Evolutionary conservation across 2,329 filamentous ascomycete genomes (phyloP).

Genomic region (Talaromyces amestolkiae): DNA sequence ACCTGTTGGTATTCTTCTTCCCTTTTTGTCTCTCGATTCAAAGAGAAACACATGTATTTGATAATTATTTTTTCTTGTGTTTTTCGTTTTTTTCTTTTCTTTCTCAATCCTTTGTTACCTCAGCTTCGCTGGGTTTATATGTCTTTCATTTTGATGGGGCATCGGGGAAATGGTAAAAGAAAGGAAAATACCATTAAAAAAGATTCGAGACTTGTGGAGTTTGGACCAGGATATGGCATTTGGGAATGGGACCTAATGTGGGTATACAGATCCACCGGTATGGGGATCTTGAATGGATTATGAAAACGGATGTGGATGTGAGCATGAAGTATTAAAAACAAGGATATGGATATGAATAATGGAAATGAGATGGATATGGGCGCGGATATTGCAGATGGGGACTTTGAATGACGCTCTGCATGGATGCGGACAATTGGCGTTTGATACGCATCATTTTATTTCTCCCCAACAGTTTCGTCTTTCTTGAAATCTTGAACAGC

Average conservation of each 20-base stretch:
- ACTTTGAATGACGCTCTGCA: not conserved
- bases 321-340: not conserved
- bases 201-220: slow-evolving; percentile 1
- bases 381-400: not conserved
- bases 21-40: not conserved
- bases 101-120: not conserved
- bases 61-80: not conserved
- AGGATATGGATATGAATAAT: not conserved
- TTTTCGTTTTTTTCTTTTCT: not conserved
- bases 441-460: slow-evolving; percentile 15
- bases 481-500: not conserved
- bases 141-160: not conserved
- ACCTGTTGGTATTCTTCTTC: not conserved
- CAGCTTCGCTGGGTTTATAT: not conserved
- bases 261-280: slow-evolving; percentile 1
- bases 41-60: not conserved
- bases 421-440: not conserved
- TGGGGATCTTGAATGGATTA: not conserved
- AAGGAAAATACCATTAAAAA: not conserved
- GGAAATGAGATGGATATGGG: not conserved
- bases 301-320: not conserved
- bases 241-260: not conserved
- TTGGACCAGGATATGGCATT: not conserved
- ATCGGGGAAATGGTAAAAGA: not conserved
- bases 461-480: not conserved